These are phyloP conservation scores for Aristolochia fimbriata DNA, from an alignment of 164 flowering plant genomes.

Conservation along the genomic window DNA sequence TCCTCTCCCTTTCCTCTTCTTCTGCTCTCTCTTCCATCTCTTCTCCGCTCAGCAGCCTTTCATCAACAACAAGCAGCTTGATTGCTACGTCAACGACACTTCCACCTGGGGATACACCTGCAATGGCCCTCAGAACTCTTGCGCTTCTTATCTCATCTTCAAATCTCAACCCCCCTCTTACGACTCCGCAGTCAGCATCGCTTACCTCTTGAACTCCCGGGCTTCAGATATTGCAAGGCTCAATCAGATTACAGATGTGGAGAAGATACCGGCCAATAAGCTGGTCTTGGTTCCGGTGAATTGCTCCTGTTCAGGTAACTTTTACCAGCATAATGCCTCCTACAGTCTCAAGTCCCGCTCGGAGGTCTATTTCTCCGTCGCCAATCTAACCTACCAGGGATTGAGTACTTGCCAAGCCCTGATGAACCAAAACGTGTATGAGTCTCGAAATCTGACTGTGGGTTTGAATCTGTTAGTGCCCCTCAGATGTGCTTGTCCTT, in stretches of 20 bases:
- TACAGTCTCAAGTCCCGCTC: constrained; percentile 11
- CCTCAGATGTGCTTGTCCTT: constrained; percentile 65
- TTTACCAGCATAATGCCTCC: constrained; percentile 40
- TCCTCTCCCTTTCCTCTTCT: background rate
- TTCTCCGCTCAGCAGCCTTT: constrained; percentile 36
- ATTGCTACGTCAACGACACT: constrained; percentile 27
- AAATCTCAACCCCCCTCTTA: constrained; percentile 26
- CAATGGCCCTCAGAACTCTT: constrained; percentile 27
- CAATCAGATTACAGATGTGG: constrained; percentile 22
- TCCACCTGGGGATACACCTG: constrained; percentile 36
- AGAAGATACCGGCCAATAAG: constrained; percentile 21
- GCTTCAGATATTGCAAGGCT: constrained; percentile 23
- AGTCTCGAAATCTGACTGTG: constrained; percentile 7
- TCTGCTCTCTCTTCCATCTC: constrained; percentile 4
- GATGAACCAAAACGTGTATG: constrained; percentile 31
- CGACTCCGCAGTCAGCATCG: constrained; percentile 30
- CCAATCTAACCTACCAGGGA: constrained; percentile 60
- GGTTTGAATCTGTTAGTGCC: constrained; percentile 32
- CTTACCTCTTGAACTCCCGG: constrained; percentile 22
- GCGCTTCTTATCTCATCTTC: constrained; percentile 52
- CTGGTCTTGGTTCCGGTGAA: constrained; percentile 40
- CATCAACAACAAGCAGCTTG: constrained; percentile 36
- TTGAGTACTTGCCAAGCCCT: constrained; percentile 65
- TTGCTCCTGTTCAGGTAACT: constrained; percentile 43
- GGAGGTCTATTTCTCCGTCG: constrained; percentile 42